Percentiles rank a stretch among this genome's conserved stretches.
phyloP scores from a whole-genome alignment of 257 asterid genomes.

The Solanum bulbocastanum region DNA sequence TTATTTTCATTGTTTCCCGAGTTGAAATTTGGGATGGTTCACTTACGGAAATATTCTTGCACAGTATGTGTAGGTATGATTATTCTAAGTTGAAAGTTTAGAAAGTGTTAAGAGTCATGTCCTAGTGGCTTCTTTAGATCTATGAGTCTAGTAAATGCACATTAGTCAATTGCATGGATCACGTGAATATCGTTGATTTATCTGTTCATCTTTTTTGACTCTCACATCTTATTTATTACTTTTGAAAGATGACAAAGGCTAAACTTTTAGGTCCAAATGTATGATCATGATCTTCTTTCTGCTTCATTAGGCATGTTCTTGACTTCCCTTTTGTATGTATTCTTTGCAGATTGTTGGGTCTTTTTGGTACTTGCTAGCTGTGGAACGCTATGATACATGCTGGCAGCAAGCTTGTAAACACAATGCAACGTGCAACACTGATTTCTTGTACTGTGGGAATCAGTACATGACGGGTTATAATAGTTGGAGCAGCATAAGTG shows the following conservation, averaged over 20 bases:
- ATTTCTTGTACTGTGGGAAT: slow-evolving; percentile 86
- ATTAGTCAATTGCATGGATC: background rate
- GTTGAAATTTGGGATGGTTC: background rate
- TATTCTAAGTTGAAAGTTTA: background rate
- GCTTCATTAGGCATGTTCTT: background rate
- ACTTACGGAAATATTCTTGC: background rate
- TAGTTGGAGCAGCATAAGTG: slow-evolving; percentile 55
- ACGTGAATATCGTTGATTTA: background rate
- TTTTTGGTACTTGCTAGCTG: slow-evolving; percentile 94
- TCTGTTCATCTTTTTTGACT: background rate
- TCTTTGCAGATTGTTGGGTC: slow-evolving; percentile 92
- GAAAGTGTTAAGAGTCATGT: background rate
- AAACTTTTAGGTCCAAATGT: background rate
- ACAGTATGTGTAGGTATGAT: background rate
- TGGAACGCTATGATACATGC: slow-evolving; percentile 89
- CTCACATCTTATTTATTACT: background rate
- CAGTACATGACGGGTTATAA: slow-evolving; percentile 34
- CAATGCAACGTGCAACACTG: slow-evolving; percentile 33
- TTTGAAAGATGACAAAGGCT: background rate
- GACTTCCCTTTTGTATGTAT: background rate
- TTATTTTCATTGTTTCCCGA: background rate
- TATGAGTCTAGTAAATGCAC: background rate
- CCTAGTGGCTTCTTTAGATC: background rate
- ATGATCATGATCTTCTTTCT: background rate
- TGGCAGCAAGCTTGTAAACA: slow-evolving; percentile 82